Conservation (phyloP, 73 alveolate genomes). For the Tetrahymena malaccensis region DNA sequence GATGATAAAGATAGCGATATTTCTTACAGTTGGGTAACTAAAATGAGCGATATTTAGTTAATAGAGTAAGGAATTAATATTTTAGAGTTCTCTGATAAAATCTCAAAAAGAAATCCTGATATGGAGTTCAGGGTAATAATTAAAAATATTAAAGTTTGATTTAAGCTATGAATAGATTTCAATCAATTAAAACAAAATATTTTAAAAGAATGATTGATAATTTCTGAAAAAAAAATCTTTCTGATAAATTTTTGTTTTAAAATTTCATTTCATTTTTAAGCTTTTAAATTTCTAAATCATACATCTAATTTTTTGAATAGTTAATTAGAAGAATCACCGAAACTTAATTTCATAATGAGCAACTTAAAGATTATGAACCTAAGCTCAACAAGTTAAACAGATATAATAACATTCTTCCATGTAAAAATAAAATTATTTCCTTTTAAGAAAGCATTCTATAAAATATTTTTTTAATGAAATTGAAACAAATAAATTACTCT, state of each 20-base stretch:
- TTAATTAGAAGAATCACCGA: slow-evolving; percentile 64
- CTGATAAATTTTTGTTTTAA: too few relatives aligned
- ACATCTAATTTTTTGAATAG: neutral
- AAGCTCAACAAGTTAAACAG: slow-evolving; percentile 51
- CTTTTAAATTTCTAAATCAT: neutral
- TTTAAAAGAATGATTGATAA: too few relatives aligned
- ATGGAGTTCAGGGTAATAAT: slow-evolving; percentile 33
- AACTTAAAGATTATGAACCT: slow-evolving; percentile 45
- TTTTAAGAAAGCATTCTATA: too few relatives aligned
- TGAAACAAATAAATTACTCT: too few relatives aligned
- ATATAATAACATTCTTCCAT: slow-evolving; percentile 64
- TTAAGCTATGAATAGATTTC: neutral
- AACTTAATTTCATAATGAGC: slow-evolving; percentile 50
- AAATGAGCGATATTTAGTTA: neutral
- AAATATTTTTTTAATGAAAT: too few relatives aligned
- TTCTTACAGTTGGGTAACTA: slow-evolving; percentile 16
- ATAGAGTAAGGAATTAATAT: slow-evolving; percentile 16
- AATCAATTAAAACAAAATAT: too few relatives aligned
- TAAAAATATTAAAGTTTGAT: neutral
- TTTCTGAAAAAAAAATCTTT: too few relatives aligned
- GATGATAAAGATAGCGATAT: neutral
- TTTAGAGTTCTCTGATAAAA: neutral
- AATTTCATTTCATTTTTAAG: too few relatives aligned
- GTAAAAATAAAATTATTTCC: too few relatives aligned
- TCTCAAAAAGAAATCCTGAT: slow-evolving; percentile 12